Conservation (phyloP, 2,329 filamentous ascomycete species). For the Stromatinia cepivora region DNA sequence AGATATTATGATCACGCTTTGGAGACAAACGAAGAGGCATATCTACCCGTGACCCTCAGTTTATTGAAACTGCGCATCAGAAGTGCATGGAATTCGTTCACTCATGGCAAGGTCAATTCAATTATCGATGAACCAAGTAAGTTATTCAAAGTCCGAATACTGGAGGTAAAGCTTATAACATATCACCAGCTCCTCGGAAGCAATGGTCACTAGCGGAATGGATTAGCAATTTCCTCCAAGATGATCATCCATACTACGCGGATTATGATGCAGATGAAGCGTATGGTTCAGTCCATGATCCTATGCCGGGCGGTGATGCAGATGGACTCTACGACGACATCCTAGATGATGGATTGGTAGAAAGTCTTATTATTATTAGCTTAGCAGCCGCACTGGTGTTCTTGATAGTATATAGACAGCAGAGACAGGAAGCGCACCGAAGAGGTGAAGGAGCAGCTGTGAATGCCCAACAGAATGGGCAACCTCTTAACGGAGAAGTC, state of each 20-base stretch:
- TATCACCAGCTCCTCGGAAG: slow-evolving; percentile 60
- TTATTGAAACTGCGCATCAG: slow-evolving; percentile 80
- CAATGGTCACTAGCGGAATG: slow-evolving; percentile 81
- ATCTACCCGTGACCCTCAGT: slow-evolving; percentile 86
- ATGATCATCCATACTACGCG: slow-evolving; percentile 59
- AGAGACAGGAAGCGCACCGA: slow-evolving; percentile 60
- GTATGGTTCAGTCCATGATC: slow-evolving; percentile 51
- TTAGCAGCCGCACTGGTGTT: slow-evolving; percentile 73
- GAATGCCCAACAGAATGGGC: slow-evolving; percentile 40
- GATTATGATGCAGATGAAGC: slow-evolving; percentile 52
- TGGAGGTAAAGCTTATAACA: slow-evolving; percentile 50
- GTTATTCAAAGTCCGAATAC: slow-evolving; percentile 33
- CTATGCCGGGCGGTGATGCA: slow-evolving; percentile 56
- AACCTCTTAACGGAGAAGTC: slow-evolving; percentile 33
- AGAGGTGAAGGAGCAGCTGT: slow-evolving; percentile 47
- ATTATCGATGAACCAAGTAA: slow-evolving; percentile 87
- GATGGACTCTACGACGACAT: slow-evolving; percentile 60
- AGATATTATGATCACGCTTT: slow-evolving; percentile 92
- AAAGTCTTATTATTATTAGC: slow-evolving; percentile 80
- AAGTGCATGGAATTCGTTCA: slow-evolving; percentile 93
- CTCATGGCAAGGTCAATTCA: slow-evolving; percentile 85
- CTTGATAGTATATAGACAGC: slow-evolving; percentile 79
- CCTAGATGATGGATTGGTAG: slow-evolving; percentile 76
- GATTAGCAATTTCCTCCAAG: slow-evolving; percentile 80
- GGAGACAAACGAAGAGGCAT: slow-evolving; percentile 89